Evolutionary conservation across 2,329 filamentous ascomycete species (phyloP).

Genomic region (Ceratocystis ficicola): DNA sequence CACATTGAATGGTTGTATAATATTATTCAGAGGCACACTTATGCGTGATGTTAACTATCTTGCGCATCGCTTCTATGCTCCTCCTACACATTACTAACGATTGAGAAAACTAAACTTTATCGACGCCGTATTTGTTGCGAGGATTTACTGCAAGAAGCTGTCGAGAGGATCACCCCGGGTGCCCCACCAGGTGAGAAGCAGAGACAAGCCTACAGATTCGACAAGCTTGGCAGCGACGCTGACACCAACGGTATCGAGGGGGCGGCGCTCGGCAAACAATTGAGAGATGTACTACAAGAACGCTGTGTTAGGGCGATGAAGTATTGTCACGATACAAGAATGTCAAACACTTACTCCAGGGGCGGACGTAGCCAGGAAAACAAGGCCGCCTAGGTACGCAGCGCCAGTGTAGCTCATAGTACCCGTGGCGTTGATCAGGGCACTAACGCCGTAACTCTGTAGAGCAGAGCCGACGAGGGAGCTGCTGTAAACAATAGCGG

Average conservation of each 20-base stretch:
- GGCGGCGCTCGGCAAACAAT: slow-evolving; percentile 80
- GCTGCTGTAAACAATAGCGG: slow-evolving; percentile 79
- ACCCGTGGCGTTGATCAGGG: slow-evolving; percentile 85
- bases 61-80: slow-evolving; percentile 1
- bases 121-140: neutral
- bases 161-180: slow-evolving; percentile 88
- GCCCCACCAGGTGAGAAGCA: slow-evolving; percentile 96
- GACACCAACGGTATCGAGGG: slow-evolving; percentile 79
- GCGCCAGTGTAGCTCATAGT: slow-evolving; percentile 95
- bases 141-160: slow-evolving; percentile 30
- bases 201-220: slow-evolving; percentile 81
- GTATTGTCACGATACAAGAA: neutral
- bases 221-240: slow-evolving; percentile 72
- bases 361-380: slow-evolving; percentile 84
- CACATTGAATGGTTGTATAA: neutral
- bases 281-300: slow-evolving; percentile 63
- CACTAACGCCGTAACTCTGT: slow-evolving; percentile 80
- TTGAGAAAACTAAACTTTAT: neutral
- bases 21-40: slow-evolving; percentile 11
- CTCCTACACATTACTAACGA: slow-evolving; percentile 17
- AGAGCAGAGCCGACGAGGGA: slow-evolving; percentile 79
- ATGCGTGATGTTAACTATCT: neutral
- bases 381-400: slow-evolving; percentile 77
- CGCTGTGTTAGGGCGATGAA: neutral
- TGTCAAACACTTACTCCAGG: slow-evolving; percentile 54